phyloP scores from a whole-genome alignment of 2,329 filamentous ascomycete species.

The Calonectria crousiana region DNA sequence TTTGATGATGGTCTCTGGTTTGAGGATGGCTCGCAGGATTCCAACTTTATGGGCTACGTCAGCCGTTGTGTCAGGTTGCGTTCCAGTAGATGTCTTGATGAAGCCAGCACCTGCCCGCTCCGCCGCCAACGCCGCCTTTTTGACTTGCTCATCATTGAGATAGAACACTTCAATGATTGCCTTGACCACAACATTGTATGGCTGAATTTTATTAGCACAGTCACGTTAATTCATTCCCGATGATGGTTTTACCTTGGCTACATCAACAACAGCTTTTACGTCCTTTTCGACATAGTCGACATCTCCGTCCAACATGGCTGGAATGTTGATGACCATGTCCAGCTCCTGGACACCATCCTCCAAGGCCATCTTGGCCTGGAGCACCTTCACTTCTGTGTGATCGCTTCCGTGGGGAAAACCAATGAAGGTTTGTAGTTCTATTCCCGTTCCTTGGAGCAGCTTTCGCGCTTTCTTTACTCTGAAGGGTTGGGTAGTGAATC shows the following conservation, averaged over 20 bases:
- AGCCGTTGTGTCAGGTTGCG: neutral
- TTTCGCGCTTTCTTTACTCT: neutral
- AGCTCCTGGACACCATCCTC: neutral
- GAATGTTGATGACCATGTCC: neutral
- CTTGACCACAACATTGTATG: neutral
- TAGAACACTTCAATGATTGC: neutral
- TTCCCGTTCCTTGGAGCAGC: neutral
- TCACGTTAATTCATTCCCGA: neutral
- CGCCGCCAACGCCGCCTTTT: neutral
- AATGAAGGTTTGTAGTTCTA: neutral
- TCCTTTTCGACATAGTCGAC: neutral
- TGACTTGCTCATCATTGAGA: neutral
- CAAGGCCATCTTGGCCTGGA: neutral
- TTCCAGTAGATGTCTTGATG: neutral
- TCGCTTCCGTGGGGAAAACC: neutral
- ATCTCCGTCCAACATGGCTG: neutral
- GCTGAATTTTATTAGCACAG: neutral
- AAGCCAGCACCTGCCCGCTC: neutral
- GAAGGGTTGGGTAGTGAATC: neutral
- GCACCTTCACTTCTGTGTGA: neutral
- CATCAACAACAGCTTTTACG: neutral
- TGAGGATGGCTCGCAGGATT: neutral
- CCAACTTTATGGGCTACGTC: neutral
- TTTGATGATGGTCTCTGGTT: neutral
- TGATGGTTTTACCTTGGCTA: neutral